Evolutionary conservation across 768 basidiomycete species (phyloP).

Genomic region (Hericium rajendrae): DNA sequence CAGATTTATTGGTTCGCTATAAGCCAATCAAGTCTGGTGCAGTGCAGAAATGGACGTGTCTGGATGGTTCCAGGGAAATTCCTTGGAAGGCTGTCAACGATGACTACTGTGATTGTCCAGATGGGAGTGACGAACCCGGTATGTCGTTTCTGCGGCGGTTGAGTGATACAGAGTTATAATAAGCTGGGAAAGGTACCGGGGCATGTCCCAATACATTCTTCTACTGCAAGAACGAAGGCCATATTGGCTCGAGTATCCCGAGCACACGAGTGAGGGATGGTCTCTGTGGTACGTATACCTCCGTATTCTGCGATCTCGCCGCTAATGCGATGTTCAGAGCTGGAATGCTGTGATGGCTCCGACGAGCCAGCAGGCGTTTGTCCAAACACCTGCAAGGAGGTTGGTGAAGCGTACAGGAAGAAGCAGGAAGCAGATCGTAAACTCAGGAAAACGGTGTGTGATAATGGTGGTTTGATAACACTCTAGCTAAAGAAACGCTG

Average conservation of each 20-base stretch:
- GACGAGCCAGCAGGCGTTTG: conserved; percentile 84
- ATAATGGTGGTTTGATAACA: not conserved
- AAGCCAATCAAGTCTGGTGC: not conserved
- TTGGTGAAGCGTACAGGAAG: conserved; percentile 62
- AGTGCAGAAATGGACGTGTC: conserved; percentile 53
- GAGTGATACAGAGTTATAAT: conserved; percentile 4
- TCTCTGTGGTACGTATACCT: conserved; percentile 62
- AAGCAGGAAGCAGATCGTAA: conserved; percentile 67
- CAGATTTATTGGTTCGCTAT: not conserved
- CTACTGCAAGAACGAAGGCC: conserved; percentile 83
- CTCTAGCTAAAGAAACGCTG: not conserved
- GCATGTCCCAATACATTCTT: conserved; percentile 72
- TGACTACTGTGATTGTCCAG: conserved; percentile 89
- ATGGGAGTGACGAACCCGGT: conserved; percentile 97
- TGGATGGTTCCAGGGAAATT: conserved; percentile 74
- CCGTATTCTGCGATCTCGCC: not conserved
- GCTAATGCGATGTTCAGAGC: conserved; percentile 41
- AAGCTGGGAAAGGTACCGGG: conserved; percentile 52
- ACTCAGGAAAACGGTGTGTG: conserved; percentile 65
- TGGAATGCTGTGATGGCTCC: conserved; percentile 91
- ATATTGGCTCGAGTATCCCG: conserved; percentile 71
- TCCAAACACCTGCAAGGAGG: conserved; percentile 62
- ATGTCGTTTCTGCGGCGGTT: conserved; percentile 1
- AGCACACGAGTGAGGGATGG: conserved; percentile 87
- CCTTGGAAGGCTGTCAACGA: conserved; percentile 81